phyloP scores from a whole-genome alignment of 2,329 filamentous ascomycete species.

The Fusarium humuli region DNA sequence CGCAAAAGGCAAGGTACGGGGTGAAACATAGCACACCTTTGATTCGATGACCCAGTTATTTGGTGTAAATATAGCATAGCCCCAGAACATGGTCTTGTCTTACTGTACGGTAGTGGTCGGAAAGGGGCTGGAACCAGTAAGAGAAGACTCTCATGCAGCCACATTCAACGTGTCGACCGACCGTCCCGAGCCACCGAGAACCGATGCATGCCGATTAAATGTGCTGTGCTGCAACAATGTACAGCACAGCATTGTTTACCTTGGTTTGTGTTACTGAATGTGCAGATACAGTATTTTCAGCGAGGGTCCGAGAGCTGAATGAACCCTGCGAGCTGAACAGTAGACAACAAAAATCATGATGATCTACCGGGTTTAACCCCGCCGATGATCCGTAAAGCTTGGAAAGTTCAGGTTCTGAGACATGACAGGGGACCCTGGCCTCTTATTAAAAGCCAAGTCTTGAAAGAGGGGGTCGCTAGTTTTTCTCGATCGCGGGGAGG shows the following conservation, averaged over 20 bases:
- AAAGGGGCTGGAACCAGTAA: slow-evolving; percentile 28
- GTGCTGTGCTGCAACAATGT: not conserved
- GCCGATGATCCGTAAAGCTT: not conserved
- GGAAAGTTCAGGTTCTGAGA: not conserved
- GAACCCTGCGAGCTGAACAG: slow-evolving; percentile 22
- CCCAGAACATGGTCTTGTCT: not conserved
- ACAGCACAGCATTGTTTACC: not conserved
- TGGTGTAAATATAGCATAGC: slow-evolving; percentile 25
- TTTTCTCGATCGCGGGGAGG: slow-evolving; percentile 22
- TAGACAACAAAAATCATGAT: not conserved
- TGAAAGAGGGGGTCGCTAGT: not conserved
- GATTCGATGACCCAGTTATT: not conserved
- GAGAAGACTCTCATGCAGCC: slow-evolving; percentile 19
- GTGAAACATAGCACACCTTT: slow-evolving; percentile 12
- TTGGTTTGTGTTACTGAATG: not conserved
- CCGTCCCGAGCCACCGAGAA: slow-evolving; percentile 14
- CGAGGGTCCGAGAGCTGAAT: slow-evolving; percentile 14
- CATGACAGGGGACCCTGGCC: slow-evolving; percentile 14
- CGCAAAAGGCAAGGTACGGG: slow-evolving; percentile 15
- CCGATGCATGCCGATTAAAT: slow-evolving; percentile 12
- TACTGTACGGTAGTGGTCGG: not conserved
- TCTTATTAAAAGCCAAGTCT: not conserved
- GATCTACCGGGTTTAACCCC: not conserved
- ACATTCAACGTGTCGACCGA: slow-evolving; percentile 18
- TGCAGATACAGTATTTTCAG: not conserved